These are phyloP conservation scores for Pholiota microspora DNA, from an alignment of 768 basidiomycete species.

Conservation along the genomic window DNA sequence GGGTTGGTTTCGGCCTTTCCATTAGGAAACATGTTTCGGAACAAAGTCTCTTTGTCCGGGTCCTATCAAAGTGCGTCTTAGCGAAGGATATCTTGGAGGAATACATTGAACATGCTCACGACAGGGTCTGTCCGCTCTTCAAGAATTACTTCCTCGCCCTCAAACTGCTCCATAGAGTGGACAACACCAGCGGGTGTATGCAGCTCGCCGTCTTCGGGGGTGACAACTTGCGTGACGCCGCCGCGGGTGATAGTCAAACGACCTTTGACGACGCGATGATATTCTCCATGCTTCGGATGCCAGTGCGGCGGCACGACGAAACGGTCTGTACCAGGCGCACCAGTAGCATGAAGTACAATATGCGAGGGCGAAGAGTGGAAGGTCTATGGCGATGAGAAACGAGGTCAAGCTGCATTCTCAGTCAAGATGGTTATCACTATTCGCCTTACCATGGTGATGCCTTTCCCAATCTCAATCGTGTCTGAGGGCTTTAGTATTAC, in stretches of 20 bases:
- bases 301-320: no score
- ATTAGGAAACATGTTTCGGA: slow-evolving; percentile 23
- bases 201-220: slow-evolving; percentile 28
- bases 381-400: no score
- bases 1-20: slow-evolving; percentile 16
- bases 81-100: no score
- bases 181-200: slow-evolving; percentile 24
- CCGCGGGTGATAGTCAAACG: slow-evolving; percentile 26
- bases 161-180: slow-evolving; percentile 24
- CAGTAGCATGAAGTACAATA: no score
- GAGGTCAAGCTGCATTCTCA: no score
- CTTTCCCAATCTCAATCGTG: no score
- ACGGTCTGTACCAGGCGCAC: no score
- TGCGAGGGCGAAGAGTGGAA: no score
- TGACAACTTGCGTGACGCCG: slow-evolving; percentile 17
- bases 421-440: no score
- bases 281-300: no score
- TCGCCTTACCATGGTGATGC: no score
- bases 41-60: slow-evolving; percentile 30
- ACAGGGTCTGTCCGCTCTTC: slow-evolving; percentile 30
- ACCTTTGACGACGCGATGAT: slow-evolving; percentile 21
- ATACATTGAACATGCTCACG: slow-evolving; percentile 16
- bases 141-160: slow-evolving; percentile 26
- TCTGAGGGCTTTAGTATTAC: no score
- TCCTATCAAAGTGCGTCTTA: slow-evolving; percentile 16